Evolutionary conservation across 1,284 basidiomycete genomes (phyloP).

Genomic region (Marasmius oreades): DNA sequence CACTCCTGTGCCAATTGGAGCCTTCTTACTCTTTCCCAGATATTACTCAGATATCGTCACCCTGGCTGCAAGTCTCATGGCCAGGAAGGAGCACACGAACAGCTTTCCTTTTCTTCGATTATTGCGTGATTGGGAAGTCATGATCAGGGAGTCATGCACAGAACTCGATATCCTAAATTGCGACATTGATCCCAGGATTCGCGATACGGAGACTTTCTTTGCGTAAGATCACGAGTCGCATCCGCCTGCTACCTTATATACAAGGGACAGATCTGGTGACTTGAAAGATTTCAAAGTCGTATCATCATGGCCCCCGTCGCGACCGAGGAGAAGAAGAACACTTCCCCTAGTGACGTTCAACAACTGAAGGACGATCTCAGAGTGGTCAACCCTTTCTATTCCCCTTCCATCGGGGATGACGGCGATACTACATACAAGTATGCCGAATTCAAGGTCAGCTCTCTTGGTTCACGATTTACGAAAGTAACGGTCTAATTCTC

Average conservation of each 20-base stretch:
- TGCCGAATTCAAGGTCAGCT: constrained; percentile 60
- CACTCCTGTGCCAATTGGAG: too few relatives aligned
- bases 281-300: too few relatives aligned
- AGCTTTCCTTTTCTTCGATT: too few relatives aligned
- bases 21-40: too few relatives aligned
- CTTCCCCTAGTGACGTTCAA: constrained; percentile 16
- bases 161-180: not conserved
- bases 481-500: not conserved
- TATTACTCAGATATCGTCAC: too few relatives aligned
- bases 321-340: constrained; percentile 23
- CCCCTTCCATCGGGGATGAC: constrained; percentile 50
- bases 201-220: not conserved
- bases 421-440: constrained; percentile 52
- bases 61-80: too few relatives aligned
- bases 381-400: constrained; percentile 65
- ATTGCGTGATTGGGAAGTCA: too few relatives aligned
- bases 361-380: constrained; percentile 19
- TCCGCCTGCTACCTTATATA: not conserved
- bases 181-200: not conserved
- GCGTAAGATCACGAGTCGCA: not conserved
- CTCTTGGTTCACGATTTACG: not conserved
- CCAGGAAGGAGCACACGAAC: not conserved
- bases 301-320: constrained; percentile 43
- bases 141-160: too few relatives aligned
- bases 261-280: not conserved